A percentile compares a stretch with the other conserved stretches of the same genome.
Conservation (phyloP, 2,329 filamentous ascomycete species). For the Phoma sp. region DNA sequence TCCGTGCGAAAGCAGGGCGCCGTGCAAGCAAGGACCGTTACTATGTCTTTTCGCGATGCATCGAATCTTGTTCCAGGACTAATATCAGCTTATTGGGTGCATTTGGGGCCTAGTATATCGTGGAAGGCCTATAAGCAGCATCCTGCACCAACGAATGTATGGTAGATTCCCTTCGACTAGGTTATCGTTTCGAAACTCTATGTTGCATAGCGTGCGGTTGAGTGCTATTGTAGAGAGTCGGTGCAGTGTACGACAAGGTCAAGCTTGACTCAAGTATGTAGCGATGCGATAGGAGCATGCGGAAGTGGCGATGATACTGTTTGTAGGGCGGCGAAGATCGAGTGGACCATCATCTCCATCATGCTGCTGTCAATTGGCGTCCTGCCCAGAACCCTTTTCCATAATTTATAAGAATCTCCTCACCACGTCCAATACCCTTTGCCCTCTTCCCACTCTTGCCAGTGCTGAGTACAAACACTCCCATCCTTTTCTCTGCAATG, state of each 20-base stretch:
- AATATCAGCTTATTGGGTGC: too few species aligned
- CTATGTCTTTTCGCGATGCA: too few species aligned
- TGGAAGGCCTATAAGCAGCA: too few species aligned
- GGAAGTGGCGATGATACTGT: background rate
- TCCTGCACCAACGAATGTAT: too few species aligned
- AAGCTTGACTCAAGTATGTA: background rate
- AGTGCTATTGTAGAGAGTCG: too few species aligned
- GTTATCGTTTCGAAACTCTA: too few species aligned
- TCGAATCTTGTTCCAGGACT: too few species aligned
- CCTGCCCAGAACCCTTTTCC: constrained; percentile 61
- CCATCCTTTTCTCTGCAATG: constrained; percentile 56
- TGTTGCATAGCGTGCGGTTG: too few species aligned
- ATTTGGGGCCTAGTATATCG: too few species aligned
- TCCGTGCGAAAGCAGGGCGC: background rate
- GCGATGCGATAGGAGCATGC: background rate
- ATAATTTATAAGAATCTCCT: constrained; percentile 63
- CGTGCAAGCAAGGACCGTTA: background rate
- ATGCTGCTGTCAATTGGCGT: constrained; percentile 29
- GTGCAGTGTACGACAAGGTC: too few species aligned
- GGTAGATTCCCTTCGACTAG: too few species aligned
- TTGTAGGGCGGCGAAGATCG: background rate
- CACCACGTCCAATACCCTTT: constrained; percentile 56
- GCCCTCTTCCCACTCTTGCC: constrained; percentile 57
- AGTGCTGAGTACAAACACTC: constrained; percentile 58
- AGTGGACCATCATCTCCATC: background rate